Evolutionary conservation across 1,284 basidiomycete species (phyloP).

Genomic region (Fistulina hepatica): DNA sequence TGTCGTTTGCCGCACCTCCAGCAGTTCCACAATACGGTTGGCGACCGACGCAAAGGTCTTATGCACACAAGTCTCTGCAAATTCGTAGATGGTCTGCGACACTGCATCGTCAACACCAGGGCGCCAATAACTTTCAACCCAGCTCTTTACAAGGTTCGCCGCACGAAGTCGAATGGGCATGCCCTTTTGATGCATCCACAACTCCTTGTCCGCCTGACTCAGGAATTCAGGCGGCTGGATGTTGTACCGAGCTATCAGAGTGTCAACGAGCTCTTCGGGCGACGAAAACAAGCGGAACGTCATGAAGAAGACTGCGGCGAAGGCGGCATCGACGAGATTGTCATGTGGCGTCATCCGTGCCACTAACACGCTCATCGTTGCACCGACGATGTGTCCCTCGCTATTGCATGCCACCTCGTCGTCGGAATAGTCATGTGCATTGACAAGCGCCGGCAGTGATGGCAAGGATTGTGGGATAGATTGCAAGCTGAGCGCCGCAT

Average conservation of each 20-base stretch:
- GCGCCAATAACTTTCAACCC: constrained; percentile 90
- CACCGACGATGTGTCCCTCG: constrained; percentile 86
- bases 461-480: constrained; percentile 27
- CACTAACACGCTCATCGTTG: constrained; percentile 78
- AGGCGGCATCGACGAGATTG: constrained; percentile 74
- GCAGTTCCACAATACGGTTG: constrained; percentile 64
- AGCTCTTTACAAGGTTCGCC: constrained; percentile 85
- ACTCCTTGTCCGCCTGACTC: constrained; percentile 48
- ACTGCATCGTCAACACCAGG: constrained; percentile 51
- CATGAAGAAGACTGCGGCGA: constrained; percentile 85
- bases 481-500: constrained; percentile 32
- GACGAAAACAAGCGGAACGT: constrained; percentile 93
- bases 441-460: constrained; percentile 25
- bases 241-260: constrained; percentile 76
- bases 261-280: constrained; percentile 64
- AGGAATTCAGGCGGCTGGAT: constrained; percentile 50
- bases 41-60: constrained; percentile 58
- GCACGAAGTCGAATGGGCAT: constrained; percentile 84
- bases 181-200: constrained; percentile 82
- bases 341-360: constrained; percentile 97
- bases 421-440: constrained; percentile 57
- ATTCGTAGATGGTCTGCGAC: constrained; percentile 49
- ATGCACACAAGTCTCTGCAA: constrained; percentile 52
- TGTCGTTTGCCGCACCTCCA: constrained; percentile 41
- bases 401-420: constrained; percentile 85